A percentile compares a stretch with the other conserved stretches of the same genome.
Evolutionary conservation across 1,284 basidiomycete genomes (phyloP).

Genomic region (Apiotrichum sp.): DNA sequence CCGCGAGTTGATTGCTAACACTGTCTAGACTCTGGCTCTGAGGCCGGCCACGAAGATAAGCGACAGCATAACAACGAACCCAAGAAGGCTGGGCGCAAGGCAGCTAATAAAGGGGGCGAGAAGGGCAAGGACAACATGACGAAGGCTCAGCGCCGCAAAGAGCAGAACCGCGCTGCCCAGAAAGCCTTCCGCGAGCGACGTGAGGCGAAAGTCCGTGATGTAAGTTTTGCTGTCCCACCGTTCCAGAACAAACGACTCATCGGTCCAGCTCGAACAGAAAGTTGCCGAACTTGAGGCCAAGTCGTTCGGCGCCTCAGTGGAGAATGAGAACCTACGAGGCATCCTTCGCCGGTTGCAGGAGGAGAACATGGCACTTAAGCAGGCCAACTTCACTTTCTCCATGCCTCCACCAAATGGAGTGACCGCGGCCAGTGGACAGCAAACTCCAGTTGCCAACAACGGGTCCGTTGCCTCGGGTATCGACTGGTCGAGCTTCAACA

Average conservation of each 20-base stretch:
- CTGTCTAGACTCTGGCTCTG: slow-evolving; percentile 28
- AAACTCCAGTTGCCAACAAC: slow-evolving; percentile 4
- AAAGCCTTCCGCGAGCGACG: slow-evolving; percentile 48
- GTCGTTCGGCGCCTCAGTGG: slow-evolving; percentile 39
- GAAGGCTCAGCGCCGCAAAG: slow-evolving; percentile 45
- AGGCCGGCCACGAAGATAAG: slow-evolving; percentile 41
- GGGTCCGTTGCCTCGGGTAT: slow-evolving; percentile 4
- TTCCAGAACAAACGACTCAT: not conserved
- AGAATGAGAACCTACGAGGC: slow-evolving; percentile 47
- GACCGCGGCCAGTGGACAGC: slow-evolving; percentile 9
- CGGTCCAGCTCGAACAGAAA: slow-evolving; percentile 44
- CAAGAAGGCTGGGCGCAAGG: slow-evolving; percentile 12
- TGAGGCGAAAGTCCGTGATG: slow-evolving; percentile 46
- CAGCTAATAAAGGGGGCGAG: slow-evolving; percentile 13
- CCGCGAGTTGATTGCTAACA: not conserved
- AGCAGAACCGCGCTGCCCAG: slow-evolving; percentile 48
- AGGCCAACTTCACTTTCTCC: slow-evolving; percentile 45
- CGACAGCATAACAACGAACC: slow-evolving; percentile 21
- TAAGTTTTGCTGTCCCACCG: slow-evolving; percentile 19
- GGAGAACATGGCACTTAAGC: slow-evolving; percentile 46
- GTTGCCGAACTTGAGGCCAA: slow-evolving; percentile 44
- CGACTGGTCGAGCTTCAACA: slow-evolving; percentile 17
- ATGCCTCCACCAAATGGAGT: slow-evolving; percentile 29
- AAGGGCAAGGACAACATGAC: slow-evolving; percentile 20
- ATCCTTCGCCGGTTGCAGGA: slow-evolving; percentile 45